Percentiles rank a stretch among this genome's conserved stretches.
phyloP scores from a whole-genome alignment of 352 stramenopile species.

The Globisporangium nunn region DNA sequence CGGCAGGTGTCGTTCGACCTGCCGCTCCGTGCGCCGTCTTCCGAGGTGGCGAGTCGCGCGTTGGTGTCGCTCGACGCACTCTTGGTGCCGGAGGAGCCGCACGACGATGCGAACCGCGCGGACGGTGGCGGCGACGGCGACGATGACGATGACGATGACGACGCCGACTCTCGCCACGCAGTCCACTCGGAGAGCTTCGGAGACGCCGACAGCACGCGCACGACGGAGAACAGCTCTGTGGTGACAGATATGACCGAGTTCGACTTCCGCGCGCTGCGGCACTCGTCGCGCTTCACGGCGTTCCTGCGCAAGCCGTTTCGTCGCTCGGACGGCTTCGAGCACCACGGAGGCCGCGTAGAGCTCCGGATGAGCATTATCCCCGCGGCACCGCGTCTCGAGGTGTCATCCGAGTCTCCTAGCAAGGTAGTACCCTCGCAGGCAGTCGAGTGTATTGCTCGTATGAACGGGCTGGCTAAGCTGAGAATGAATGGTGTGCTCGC shows the following conservation, averaged over 20 bases:
- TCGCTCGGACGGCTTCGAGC: conserved; percentile 43
- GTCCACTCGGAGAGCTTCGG: conserved; percentile 76
- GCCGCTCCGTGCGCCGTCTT: conserved; percentile 7
- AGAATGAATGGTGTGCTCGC: background rate
- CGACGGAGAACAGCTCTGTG: conserved; percentile 68
- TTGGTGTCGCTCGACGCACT: conserved; percentile 23
- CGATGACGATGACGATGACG: conserved; percentile 38
- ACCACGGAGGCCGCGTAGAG: conserved; percentile 22
- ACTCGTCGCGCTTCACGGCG: conserved; percentile 50
- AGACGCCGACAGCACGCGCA: conserved; percentile 58
- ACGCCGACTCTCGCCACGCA: conserved; percentile 58
- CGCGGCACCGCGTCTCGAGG: conserved; percentile 31
- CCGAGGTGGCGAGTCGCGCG: background rate
- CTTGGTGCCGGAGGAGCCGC: conserved; percentile 24
- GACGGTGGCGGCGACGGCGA: conserved; percentile 7
- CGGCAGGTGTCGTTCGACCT: background rate
- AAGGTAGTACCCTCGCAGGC: conserved; percentile 32
- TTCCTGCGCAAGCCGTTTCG: conserved; percentile 72
- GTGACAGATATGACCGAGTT: conserved; percentile 48
- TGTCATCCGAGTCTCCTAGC: conserved; percentile 40
- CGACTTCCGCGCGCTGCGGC: conserved; percentile 35
- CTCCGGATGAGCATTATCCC: conserved; percentile 41
- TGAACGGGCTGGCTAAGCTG: too few species aligned
- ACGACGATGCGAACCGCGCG: conserved; percentile 48
- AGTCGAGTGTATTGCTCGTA: too few species aligned